phyloP scores from a whole-genome alignment of 202 grass and related monocot species.

The Panicum virgatum region DNA sequence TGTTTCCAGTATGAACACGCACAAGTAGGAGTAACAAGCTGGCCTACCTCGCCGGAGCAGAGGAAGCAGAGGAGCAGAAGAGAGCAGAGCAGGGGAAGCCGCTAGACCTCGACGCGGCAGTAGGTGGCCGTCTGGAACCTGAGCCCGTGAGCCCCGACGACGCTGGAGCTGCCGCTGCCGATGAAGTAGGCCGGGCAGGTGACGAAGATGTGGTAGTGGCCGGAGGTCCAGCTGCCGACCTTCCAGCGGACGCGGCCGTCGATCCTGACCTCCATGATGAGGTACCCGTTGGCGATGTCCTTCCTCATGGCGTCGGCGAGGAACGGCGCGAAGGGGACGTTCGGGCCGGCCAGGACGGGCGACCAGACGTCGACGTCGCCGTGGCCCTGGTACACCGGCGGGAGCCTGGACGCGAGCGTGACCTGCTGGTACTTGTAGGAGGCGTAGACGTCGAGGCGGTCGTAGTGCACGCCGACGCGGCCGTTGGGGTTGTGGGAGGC shows the following conservation, averaged over 20 bases:
- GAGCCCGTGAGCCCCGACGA: slow-evolving; percentile 30
- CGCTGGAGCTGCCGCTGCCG: not conserved
- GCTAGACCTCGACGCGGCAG: slow-evolving; percentile 77
- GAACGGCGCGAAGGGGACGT: slow-evolving; percentile 68
- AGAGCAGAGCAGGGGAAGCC: not conserved
- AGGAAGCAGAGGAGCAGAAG: not conserved
- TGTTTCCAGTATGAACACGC: not conserved
- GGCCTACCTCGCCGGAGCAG: slow-evolving; percentile 21
- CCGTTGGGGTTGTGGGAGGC: slow-evolving; percentile 82
- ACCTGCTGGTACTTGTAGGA: slow-evolving; percentile 88
- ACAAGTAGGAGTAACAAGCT: not conserved
- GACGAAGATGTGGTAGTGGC: slow-evolving; percentile 76
- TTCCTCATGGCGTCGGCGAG: slow-evolving; percentile 38
- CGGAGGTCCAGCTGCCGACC: slow-evolving; percentile 75
- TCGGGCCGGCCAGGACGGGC: slow-evolving; percentile 44
- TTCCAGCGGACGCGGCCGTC: slow-evolving; percentile 78
- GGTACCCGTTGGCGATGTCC: slow-evolving; percentile 42
- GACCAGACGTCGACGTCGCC: slow-evolving; percentile 88
- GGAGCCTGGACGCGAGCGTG: slow-evolving; percentile 37
- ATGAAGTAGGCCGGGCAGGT: slow-evolving; percentile 69
- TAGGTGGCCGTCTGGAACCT: slow-evolving; percentile 59
- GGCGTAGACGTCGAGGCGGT: slow-evolving; percentile 77
- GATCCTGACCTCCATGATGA: slow-evolving; percentile 65
- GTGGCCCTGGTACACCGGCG: slow-evolving; percentile 69
- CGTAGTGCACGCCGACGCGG: slow-evolving; percentile 74